Conservation (phyloP, 495 filamentous ascomycete species). For the Talaromyces wortmannii region DNA sequence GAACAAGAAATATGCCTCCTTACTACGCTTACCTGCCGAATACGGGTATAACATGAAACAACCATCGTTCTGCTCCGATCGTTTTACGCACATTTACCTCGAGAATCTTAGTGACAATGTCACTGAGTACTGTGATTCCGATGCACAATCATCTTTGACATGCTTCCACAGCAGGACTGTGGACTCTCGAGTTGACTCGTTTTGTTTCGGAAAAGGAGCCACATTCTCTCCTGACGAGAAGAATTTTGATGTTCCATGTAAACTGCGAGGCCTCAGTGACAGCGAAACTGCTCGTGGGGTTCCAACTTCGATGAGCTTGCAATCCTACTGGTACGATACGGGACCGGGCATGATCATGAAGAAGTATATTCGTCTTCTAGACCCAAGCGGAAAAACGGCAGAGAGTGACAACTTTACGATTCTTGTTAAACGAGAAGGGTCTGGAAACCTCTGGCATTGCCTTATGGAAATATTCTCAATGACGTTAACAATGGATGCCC, state of each 20-base stretch:
- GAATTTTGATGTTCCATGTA: slow-evolving; percentile 8
- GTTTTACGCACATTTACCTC: slow-evolving; percentile 4
- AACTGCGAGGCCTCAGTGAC: background rate
- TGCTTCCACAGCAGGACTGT: slow-evolving; percentile 15
- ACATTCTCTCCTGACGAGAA: slow-evolving; percentile 1
- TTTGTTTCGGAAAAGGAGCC: slow-evolving; percentile 12
- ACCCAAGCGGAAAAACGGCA: background rate
- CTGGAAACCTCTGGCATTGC: slow-evolving; percentile 29
- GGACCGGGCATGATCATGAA: slow-evolving; percentile 4
- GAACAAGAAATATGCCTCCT: too few species aligned
- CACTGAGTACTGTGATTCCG: slow-evolving; percentile 9
- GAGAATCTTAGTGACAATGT: slow-evolving; percentile 6
- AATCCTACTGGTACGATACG: slow-evolving; percentile 15
- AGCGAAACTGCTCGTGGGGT: background rate
- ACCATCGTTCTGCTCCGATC: slow-evolving; percentile 4
- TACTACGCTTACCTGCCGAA: background rate
- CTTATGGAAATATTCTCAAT: slow-evolving; percentile 32
- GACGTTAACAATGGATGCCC: slow-evolving; percentile 23
- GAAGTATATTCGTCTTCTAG: background rate
- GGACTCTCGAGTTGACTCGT: slow-evolving; percentile 9
- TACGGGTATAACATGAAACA: background rate
- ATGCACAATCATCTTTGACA: slow-evolving; percentile 6
- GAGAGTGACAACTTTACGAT: slow-evolving; percentile 10
- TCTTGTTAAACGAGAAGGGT: slow-evolving; percentile 27
- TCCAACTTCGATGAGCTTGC: slow-evolving; percentile 3